These are phyloP conservation scores for Mucor ambiguus DNA, from an alignment of 371 early-diverging fungal species.

Conservation along the genomic window DNA sequence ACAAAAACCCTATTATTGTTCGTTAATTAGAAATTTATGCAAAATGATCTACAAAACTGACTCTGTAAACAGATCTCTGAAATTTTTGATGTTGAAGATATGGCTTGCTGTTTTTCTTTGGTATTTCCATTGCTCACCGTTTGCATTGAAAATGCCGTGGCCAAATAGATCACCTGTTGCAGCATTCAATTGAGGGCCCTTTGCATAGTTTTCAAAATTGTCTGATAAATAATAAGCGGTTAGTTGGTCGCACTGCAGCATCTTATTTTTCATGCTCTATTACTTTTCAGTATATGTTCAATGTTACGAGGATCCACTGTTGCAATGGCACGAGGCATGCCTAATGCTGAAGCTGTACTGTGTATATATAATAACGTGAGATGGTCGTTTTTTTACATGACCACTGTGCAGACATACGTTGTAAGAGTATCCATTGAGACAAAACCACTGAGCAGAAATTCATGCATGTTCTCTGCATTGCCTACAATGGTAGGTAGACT, in stretches of 20 bases:
- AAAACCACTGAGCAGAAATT: conserved; percentile 24
- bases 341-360: conserved; percentile 33
- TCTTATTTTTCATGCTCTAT: not conserved
- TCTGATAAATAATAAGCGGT: conserved; percentile 7
- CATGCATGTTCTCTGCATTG: conserved; percentile 21
- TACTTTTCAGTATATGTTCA: conserved; percentile 39
- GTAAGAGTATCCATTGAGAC: conserved; percentile 21
- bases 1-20: conserved; percentile 34
- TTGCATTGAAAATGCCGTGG: conserved; percentile 45
- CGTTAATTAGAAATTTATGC: not conserved
- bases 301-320: conserved; percentile 33
- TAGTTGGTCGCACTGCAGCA: not conserved
- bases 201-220: conserved; percentile 38
- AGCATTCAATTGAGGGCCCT: conserved; percentile 33
- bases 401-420: conserved; percentile 20
- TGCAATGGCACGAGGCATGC: conserved; percentile 24
- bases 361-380: not conserved
- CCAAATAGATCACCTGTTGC: conserved; percentile 33
- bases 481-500: conserved; percentile 10
- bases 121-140: conserved; percentile 45
- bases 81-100: conserved; percentile 58
- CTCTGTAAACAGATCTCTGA: conserved; percentile 54
- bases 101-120: conserved; percentile 51
- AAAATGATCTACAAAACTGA: conserved; percentile 15
- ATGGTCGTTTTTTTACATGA: not conserved